Base-by-base conservation (phyloP, 108 stramenopile genomes). In the Cyclotella kingstonii region DNA sequence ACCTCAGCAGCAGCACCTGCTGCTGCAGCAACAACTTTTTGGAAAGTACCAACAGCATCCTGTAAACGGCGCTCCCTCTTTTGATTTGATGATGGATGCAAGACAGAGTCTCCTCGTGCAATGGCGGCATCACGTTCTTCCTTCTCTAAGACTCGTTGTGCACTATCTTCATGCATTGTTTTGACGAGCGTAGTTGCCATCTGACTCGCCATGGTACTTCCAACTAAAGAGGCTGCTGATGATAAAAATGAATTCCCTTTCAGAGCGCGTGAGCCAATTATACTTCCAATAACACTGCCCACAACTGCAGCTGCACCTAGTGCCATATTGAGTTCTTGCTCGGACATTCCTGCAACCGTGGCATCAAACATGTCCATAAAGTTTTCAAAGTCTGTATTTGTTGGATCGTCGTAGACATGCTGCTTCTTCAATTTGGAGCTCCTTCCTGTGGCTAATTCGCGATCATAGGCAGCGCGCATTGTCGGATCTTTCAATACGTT, bases 361-460 rank as follows among this genome's bases (percentile, higher is more conserved):
- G 69, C 61, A 68, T 89, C 87, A 44, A 89, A 89, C 51, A 71
- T 65, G 17, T 82, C 68, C 64, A 68, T 70, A 44, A 81, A 85
- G 41, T 60, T 68, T 12, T 83, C 72, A 52, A 80, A 89, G n/a
- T 66, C 65, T 50, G 33, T 23, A 1, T 73, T 54, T 40, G 27
- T 12, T 29, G 38, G 54, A 25, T 44, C 21, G 7, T 43, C 18
- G 22, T 60, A 29, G 18, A 41, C 3, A n/a, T 49, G 60, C 9
- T 46, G 38, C 10, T 53, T 22, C 25, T 43, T 45, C 42, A 29
- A 50, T 43, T 45, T 46, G 26, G 30, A 56, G 10, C 26, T 21
- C 11, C 46, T 30, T 40, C 79, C 81, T 33, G 59, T 14, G 14
- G 67, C 36, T 62, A 85, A 63, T 21, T 80, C 78, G 10, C 70